These are phyloP conservation scores for Hypoxylon sp. DNA, from an alignment of 2,329 filamentous ascomycete genomes.

Conservation along the genomic window DNA sequence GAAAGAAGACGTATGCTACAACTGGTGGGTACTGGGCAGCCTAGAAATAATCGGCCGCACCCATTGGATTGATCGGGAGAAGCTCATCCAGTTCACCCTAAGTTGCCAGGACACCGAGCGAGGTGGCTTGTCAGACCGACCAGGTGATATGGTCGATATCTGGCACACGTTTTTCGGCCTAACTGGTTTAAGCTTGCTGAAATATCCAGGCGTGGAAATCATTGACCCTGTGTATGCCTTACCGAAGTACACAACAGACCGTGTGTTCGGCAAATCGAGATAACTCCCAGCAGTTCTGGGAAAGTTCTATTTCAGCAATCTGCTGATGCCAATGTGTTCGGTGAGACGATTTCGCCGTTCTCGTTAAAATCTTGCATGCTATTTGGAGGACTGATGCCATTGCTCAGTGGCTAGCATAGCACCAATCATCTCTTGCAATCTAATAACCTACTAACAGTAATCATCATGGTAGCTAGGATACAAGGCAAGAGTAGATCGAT, in stretches of 20 bases:
- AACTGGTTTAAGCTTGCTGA: conserved; percentile 87
- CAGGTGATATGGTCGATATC: conserved; percentile 95
- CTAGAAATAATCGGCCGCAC: conserved; percentile 88
- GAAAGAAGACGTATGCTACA: conserved; percentile 96
- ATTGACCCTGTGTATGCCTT: conserved; percentile 93
- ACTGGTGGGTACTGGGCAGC: conserved; percentile 97
- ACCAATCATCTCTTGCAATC: conserved; percentile 72
- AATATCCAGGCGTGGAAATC: conserved; percentile 80
- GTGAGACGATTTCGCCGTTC: neutral
- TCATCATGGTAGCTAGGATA: conserved; percentile 73
- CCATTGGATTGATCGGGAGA: conserved; percentile 92
- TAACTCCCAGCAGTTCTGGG: conserved; percentile 35
- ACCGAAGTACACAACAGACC: conserved; percentile 76
- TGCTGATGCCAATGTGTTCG: neutral
- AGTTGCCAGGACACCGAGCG: conserved; percentile 87
- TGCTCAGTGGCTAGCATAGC: neutral
- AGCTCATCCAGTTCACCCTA: conserved; percentile 86
- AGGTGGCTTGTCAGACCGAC: conserved; percentile 90
- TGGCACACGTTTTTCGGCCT: conserved; percentile 95
- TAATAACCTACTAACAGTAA: conserved; percentile 74
- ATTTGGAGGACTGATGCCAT: neutral
- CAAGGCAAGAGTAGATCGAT: conserved; percentile 76
- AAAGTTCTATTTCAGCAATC: neutral
- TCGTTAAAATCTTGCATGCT: neutral
- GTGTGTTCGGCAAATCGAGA: conserved; percentile 64